A percentile compares a stretch with the other conserved stretches of the same genome.
phyloP scores from a whole-genome alignment of 768 basidiomycete genomes.

The Cubamyces sp. region DNA sequence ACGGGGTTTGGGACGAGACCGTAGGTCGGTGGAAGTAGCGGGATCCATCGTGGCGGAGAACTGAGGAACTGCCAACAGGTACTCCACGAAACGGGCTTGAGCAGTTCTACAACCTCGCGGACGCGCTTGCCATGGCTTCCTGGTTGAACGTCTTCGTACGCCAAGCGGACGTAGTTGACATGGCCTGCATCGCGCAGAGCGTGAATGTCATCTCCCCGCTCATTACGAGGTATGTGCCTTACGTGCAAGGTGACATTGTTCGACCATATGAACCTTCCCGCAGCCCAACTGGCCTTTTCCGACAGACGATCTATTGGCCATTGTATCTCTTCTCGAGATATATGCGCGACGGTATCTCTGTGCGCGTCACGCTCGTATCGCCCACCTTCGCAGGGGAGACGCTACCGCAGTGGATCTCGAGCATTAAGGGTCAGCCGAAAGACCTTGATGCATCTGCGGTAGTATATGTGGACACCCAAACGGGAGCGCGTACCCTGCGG shows the following conservation, averaged over 20 bases:
- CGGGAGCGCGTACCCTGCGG: slow-evolving; percentile 43
- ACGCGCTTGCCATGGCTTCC: slow-evolving; percentile 50
- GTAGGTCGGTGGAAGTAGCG: slow-evolving; percentile 19
- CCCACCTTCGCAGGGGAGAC: slow-evolving; percentile 49
- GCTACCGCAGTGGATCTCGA: slow-evolving; percentile 54
- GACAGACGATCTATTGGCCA: slow-evolving; percentile 54
- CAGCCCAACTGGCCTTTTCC: slow-evolving; percentile 46
- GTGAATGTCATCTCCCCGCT: slow-evolving; percentile 53
- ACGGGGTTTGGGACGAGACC: slow-evolving; percentile 34
- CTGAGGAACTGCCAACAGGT: neutral
- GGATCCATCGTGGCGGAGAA: neutral
- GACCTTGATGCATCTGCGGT: slow-evolving; percentile 55
- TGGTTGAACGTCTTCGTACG: slow-evolving; percentile 67
- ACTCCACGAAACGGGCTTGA: slow-evolving; percentile 31
- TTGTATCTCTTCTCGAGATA: slow-evolving; percentile 57
- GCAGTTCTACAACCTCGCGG: slow-evolving; percentile 31
- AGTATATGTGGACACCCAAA: slow-evolving; percentile 33
- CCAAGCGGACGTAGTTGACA: slow-evolving; percentile 60
- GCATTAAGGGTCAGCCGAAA: slow-evolving; percentile 44
- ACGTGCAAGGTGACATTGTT: neutral
- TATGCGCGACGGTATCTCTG: slow-evolving; percentile 55
- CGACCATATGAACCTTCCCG: slow-evolving; percentile 34
- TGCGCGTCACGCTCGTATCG: slow-evolving; percentile 43
- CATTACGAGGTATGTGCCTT: slow-evolving; percentile 34
- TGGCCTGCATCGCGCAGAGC: slow-evolving; percentile 64